A percentile compares a stretch with the other conserved stretches of the same genome.
Evolutionary conservation across 306 rosid genomes (phyloP).

Genomic region (Psophocarpus tetragonolobus): DNA sequence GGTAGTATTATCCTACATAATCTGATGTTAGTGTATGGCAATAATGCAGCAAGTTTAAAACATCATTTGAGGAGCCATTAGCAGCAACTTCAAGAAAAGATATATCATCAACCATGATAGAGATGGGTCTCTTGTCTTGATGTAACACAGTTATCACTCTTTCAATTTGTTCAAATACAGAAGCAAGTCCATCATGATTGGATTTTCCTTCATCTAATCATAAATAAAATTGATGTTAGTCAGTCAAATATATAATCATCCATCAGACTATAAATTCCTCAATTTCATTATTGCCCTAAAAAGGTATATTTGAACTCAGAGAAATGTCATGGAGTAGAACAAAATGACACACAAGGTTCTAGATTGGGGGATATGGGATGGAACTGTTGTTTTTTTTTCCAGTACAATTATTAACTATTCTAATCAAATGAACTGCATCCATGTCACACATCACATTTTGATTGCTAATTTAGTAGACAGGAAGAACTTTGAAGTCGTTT

Average conservation of each 20-base stretch:
- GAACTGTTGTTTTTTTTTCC: no score
- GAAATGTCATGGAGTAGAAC: background rate
- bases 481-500: background rate
- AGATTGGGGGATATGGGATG: background rate
- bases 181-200: conserved; percentile 52
- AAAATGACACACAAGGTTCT: background rate
- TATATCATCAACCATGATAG: conserved; percentile 76
- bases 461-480: background rate
- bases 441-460: background rate
- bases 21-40: conserved; percentile 78
- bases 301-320: background rate
- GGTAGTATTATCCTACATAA: conserved; percentile 51
- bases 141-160: conserved; percentile 48
- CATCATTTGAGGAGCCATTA: conserved; percentile 70
- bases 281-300: background rate
- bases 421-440: background rate
- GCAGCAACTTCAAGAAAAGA: conserved; percentile 87
- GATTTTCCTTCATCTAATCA: conserved; percentile 54
- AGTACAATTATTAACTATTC: background rate
- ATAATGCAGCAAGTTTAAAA: conserved; percentile 86
- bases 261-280: conserved; percentile 13
- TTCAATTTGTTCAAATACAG: conserved; percentile 66
- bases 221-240: conserved; percentile 27
- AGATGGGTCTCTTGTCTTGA: conserved; percentile 52
- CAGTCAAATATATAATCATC: conserved; percentile 10